Conservation (phyloP, 257 asterid genomes). For the Scutellaria barbata region DNA sequence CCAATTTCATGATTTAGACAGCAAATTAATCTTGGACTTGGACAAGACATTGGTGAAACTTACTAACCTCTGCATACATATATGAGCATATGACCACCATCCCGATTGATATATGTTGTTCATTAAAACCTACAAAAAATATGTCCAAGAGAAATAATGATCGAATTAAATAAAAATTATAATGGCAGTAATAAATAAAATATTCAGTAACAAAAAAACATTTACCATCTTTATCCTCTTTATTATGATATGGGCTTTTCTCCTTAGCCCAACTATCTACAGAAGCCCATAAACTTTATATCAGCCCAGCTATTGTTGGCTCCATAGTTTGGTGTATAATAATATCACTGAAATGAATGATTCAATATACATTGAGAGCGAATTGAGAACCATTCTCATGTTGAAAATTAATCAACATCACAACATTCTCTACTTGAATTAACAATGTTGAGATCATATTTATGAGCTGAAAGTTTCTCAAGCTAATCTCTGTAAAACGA, state of each 20-base stretch:
- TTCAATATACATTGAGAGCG: no score
- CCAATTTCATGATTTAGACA: not conserved
- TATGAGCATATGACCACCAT: not conserved
- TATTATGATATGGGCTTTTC: conserved; percentile 14
- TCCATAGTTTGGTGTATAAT: not conserved
- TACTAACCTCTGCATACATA: not conserved
- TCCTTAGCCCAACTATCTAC: no score
- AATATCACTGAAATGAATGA: not conserved
- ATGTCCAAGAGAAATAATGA: not conserved
- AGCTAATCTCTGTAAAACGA: not conserved
- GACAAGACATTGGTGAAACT: not conserved
- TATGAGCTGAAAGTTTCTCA: conserved; percentile 24
- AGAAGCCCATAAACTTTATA: not conserved
- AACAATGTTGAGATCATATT: not conserved
- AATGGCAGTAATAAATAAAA: not conserved
- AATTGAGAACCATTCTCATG: no score
- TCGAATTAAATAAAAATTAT: not conserved
- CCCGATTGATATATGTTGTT: no score
- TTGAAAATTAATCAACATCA: no score
- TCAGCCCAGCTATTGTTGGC: not conserved
- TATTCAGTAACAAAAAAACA: not conserved
- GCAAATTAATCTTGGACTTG: not conserved
- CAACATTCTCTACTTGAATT: no score
- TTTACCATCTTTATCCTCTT: not conserved
- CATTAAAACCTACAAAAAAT: not conserved